Evolutionary conservation across 768 basidiomycete genomes (phyloP).

Genomic region (Russula brevipes): DNA sequence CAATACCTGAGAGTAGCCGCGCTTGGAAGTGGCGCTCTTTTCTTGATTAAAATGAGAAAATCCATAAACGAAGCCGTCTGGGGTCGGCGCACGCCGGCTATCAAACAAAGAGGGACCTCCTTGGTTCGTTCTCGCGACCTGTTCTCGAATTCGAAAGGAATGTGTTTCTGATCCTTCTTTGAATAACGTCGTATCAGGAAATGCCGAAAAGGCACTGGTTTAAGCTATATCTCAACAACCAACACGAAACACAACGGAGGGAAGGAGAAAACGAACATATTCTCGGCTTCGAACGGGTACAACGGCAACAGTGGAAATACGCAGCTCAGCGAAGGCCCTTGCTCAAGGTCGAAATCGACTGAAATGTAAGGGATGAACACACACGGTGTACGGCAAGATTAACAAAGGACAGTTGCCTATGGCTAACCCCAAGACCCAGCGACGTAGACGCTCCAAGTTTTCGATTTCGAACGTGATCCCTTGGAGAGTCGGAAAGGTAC

Average conservation of each 20-base stretch:
- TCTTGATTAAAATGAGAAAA: slow-evolving; percentile 73
- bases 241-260: neutral
- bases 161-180: slow-evolving; percentile 80
- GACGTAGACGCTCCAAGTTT: slow-evolving; percentile 45
- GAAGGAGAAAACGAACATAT: slow-evolving; percentile 54
- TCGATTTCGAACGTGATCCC: slow-evolving; percentile 45
- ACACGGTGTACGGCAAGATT: neutral
- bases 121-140: slow-evolving; percentile 22
- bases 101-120: slow-evolving; percentile 20
- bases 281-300: slow-evolving; percentile 65
- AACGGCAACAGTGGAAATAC: slow-evolving; percentile 65
- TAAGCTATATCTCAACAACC: slow-evolving; percentile 13
- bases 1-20: slow-evolving; percentile 74
- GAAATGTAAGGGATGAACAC: slow-evolving; percentile 19
- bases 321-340: slow-evolving; percentile 72
- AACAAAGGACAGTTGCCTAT: slow-evolving; percentile 45
- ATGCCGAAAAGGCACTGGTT: slow-evolving; percentile 80
- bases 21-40: slow-evolving; percentile 56
- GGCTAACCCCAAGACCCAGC: slow-evolving; percentile 65
- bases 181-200: slow-evolving; percentile 84
- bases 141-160: slow-evolving; percentile 75
- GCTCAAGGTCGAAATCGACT: slow-evolving; percentile 88
- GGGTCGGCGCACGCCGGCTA: slow-evolving; percentile 36
- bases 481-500: slow-evolving; percentile 25
- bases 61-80: slow-evolving; percentile 72